Base-by-base conservation (phyloP, 306 rosid species). In the Pterocarpus santalinus region DNA sequence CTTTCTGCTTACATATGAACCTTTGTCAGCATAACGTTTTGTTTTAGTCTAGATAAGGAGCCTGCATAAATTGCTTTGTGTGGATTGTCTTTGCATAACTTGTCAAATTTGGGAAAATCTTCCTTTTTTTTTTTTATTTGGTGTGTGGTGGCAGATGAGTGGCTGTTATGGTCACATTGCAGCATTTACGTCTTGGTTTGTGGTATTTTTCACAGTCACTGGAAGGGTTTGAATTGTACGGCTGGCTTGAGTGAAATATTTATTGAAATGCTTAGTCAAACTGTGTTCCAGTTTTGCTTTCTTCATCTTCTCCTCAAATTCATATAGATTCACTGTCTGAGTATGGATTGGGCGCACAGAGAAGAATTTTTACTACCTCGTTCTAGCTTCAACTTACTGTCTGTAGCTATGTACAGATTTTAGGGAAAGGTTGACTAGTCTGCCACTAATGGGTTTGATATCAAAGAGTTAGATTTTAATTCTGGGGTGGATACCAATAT, bases 31-130 rank as follows among this genome's bases (percentile, higher is more conserved):
- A 73, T 53, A 57, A 6, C 75, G 28, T 62, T 14, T 22, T 75
- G 38, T 78, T 77, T 79, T 72, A 39, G 49, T 80, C 47, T 73
- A 35, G 77, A 72, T 65, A 49, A 79, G 77, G 73, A 68, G 64
- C 52, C 30, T 43, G 72, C 17, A 8, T 58, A 46, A 81, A 15
- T 53, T 55, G 62, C 52, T 61, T n/a, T 49, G 51, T 41, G 30
- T 69, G 32, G 41, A 64, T 43, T 22, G 65, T 47, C 41, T 51
- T 47, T 32, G 5, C 63, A 32, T 58, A 34, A 11, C 15, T 28
- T 13, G 30, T 65, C 62, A 53, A 64, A 75, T 51, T 44, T 60
- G 51, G 68, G 75, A 15, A 49, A 38, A 60, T 43, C 47, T 8
- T 43, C 12, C 28, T 39, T 39, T 39, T 60, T 17, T 36, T 75